Conservation (phyloP, 352 stramenopile species). For the Pythium coloratum region DNA sequence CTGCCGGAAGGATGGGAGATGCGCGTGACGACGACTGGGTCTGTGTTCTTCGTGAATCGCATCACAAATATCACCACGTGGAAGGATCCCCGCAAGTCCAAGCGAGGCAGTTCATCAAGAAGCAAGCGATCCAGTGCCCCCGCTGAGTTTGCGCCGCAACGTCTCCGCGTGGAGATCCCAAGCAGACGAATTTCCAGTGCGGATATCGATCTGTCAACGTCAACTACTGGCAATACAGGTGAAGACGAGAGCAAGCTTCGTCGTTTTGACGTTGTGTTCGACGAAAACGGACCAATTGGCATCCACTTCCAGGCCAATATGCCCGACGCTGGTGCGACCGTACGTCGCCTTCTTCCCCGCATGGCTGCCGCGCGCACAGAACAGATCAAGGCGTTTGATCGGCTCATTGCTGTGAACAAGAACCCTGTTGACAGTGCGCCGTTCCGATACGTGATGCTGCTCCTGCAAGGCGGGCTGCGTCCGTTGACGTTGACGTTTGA, state of each 20-base stretch:
- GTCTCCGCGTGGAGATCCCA: slow-evolving; percentile 12
- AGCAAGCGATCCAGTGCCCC: slow-evolving; percentile 15
- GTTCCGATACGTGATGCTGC: slow-evolving; percentile 81
- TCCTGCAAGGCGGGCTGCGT: slow-evolving; percentile 76
- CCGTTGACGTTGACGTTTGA: slow-evolving; percentile 80
- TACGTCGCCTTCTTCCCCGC: slow-evolving; percentile 55
- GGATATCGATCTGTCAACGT: not conserved
- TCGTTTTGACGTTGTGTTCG: slow-evolving; percentile 72
- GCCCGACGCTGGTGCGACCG: slow-evolving; percentile 60
- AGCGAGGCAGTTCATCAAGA: slow-evolving; percentile 3
- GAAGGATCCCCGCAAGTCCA: slow-evolving; percentile 55
- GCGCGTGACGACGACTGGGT: slow-evolving; percentile 62
- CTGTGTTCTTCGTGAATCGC: slow-evolving; percentile 80
- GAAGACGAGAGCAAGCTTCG: slow-evolving; percentile 14
- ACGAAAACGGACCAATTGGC: slow-evolving; percentile 68
- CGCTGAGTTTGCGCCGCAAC: not conserved
- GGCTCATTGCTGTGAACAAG: slow-evolving; percentile 79
- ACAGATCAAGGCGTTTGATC: slow-evolving; percentile 60
- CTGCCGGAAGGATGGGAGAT: slow-evolving; percentile 80
- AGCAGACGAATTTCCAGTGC: slow-evolving; percentile 8
- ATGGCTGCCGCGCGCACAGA: slow-evolving; percentile 53
- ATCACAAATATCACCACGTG: slow-evolving; percentile 75
- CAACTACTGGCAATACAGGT: not conserved
- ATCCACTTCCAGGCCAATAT: slow-evolving; percentile 84
- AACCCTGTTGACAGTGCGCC: slow-evolving; percentile 60